A percentile compares a stretch with the other conserved stretches of the same genome.
phyloP scores from a whole-genome alignment of 2,329 filamentous ascomycete genomes.

The Xylariales sp. region DNA sequence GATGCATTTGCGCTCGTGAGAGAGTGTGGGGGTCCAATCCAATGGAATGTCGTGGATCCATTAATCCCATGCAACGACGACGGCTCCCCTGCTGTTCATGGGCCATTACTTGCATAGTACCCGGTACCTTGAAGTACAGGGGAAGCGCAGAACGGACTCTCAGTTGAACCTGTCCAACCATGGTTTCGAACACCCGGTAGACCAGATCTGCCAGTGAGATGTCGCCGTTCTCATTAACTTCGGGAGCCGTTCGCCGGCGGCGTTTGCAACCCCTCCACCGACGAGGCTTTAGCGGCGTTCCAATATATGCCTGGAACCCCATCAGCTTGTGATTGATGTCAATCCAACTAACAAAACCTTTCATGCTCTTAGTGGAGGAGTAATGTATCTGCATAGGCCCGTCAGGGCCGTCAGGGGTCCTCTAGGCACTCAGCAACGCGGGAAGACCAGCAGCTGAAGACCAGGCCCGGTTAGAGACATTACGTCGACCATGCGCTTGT shows the following conservation, averaged over 20 bases:
- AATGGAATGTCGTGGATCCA: neutral
- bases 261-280: constrained; percentile 6
- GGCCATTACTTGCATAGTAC: constrained; percentile 8
- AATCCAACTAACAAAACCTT: too few relatives aligned
- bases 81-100: neutral
- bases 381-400: neutral
- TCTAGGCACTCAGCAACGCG: too few relatives aligned
- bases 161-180: constrained; percentile 2
- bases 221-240: constrained; percentile 2
- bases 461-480: constrained; percentile 4
- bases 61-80: constrained; percentile 3
- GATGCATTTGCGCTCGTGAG: constrained; percentile 1
- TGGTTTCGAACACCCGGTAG: constrained; percentile 1
- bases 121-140: constrained; percentile 4
- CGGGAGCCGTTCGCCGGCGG: constrained; percentile 7
- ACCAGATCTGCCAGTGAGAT: constrained; percentile 6
- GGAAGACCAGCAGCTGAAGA: neutral
- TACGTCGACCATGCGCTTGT: too few relatives aligned
- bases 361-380: constrained; percentile 3
- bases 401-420: neutral
- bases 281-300: neutral
- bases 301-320: constrained; percentile 3
- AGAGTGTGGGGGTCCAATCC: constrained; percentile 7
- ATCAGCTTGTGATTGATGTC: constrained; percentile 4
- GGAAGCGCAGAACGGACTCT: neutral